Conservation (phyloP, 768 basidiomycete species). For the Mycena albidolilacea region DNA sequence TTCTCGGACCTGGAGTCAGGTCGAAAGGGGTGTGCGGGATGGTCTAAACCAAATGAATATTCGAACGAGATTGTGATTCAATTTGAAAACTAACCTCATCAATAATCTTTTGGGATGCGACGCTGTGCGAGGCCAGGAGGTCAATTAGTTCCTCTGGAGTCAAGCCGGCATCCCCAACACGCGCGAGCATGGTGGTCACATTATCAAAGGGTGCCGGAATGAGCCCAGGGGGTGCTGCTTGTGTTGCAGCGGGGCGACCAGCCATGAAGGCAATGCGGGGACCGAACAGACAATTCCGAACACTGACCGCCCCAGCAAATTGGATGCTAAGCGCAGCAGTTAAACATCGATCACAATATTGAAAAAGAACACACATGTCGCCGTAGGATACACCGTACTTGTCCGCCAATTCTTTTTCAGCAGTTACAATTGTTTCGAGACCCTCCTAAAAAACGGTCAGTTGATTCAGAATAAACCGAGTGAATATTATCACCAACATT, state of each 20-base stretch:
- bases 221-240: slow-evolving; percentile 25
- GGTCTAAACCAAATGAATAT: slow-evolving; percentile 22
- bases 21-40: slow-evolving; percentile 49
- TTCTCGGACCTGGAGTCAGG: slow-evolving; percentile 40
- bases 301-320: slow-evolving; percentile 50
- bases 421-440: slow-evolving; percentile 25
- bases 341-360: neutral
- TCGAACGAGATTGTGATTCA: neutral
- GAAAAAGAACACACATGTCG: slow-evolving; percentile 28
- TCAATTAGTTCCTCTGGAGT: slow-evolving; percentile 34
- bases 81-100: slow-evolving; percentile 28
- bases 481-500: slow-evolving; percentile 14
- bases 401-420: slow-evolving; percentile 18
- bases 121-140: slow-evolving; percentile 38
- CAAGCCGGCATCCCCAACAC: slow-evolving; percentile 37
- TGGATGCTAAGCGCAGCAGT: slow-evolving; percentile 42
- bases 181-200: slow-evolving; percentile 19
- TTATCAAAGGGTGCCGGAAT: slow-evolving; percentile 32
- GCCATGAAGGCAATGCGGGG: slow-evolving; percentile 45
- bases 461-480: neutral
- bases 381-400: slow-evolving; percentile 31
- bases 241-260: slow-evolving; percentile 39
- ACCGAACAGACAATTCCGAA: slow-evolving; percentile 47
- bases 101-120: slow-evolving; percentile 37
- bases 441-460: slow-evolving; percentile 8